Conservation (phyloP, 1,284 basidiomycete genomes). For the Mycosarcoma maydis region DNA sequence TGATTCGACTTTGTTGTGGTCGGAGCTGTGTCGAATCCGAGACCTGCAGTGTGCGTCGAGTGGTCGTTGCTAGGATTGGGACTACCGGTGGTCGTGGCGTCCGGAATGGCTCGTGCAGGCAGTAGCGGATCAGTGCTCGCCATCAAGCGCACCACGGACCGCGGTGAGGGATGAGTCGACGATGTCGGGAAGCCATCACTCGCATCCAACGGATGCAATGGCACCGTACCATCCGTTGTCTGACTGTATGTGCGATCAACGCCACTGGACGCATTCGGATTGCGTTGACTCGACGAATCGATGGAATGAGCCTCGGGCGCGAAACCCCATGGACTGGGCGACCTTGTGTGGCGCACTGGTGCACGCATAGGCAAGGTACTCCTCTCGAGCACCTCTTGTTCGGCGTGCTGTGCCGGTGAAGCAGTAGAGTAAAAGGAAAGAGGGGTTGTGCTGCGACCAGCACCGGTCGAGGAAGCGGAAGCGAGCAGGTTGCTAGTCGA, state of each 20-base stretch:
- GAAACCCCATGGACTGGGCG: conserved; percentile 30
- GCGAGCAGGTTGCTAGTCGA: conserved; percentile 23
- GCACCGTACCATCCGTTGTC: neutral
- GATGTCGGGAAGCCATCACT: conserved; percentile 15
- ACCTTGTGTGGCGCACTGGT: no score
- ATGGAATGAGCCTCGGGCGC: conserved; percentile 4
- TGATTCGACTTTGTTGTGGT: neutral
- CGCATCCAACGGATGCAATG: conserved; percentile 7
- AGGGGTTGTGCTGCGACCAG: conserved; percentile 24
- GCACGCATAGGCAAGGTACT: conserved; percentile 2
- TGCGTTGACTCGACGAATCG: conserved; percentile 6
- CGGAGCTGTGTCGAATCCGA: conserved; percentile 6
- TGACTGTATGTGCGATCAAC: conserved; percentile 1
- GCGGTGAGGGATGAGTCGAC: conserved; percentile 26
- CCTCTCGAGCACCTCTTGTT: conserved; percentile 13
- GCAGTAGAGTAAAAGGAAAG: conserved; percentile 22
- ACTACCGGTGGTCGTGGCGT: neutral
- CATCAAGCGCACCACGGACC: conserved; percentile 35
- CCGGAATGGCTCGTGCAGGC: conserved; percentile 10
- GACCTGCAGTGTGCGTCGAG: conserved; percentile 2
- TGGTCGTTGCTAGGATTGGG: neutral
- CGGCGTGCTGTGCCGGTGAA: neutral
- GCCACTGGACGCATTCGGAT: neutral
- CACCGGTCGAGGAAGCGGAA: conserved; percentile 1
- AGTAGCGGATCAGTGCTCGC: conserved; percentile 36